Evolutionary conservation across 495 filamentous ascomycete genomes (phyloP).

Genomic region (Chaetomium tenue): DNA sequence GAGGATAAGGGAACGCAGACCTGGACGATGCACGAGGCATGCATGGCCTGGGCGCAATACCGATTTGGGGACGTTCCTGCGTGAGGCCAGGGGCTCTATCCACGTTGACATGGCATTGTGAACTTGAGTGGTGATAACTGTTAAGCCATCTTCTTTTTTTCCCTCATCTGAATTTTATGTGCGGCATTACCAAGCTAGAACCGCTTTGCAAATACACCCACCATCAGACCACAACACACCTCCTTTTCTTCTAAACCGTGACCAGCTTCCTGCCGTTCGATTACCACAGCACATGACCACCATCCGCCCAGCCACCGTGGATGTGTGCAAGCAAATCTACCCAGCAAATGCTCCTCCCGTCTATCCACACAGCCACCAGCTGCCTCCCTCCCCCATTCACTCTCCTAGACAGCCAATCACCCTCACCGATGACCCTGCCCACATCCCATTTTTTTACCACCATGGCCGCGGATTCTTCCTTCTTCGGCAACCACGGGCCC

Average conservation of each 20-base stretch:
- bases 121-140: background rate
- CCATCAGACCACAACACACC: background rate
- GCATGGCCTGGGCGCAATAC: constrained; percentile 73
- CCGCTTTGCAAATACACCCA: background rate
- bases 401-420: background rate
- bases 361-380: background rate
- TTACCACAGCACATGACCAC: background rate
- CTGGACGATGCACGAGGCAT: constrained; percentile 65
- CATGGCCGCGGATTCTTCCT: no score
- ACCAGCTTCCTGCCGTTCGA: background rate
- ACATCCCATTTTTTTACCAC: no score
- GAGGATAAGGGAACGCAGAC: constrained; percentile 59
- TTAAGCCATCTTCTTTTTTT: background rate
- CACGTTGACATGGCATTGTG: background rate
- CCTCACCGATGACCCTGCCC: background rate
- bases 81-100: background rate
- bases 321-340: background rate
- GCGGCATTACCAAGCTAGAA: background rate
- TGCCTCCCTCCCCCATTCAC: no score
- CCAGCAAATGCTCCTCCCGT: background rate
- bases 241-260: no score
- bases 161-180: background rate
- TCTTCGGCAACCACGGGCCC: background rate
- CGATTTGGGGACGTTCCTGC: constrained; percentile 62
- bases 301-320: background rate